Percentiles rank a stretch among this genome's conserved stretches.
phyloP scores from a whole-genome alignment of 106 monocot genomes.

The Phalaenopsis equestris region DNA sequence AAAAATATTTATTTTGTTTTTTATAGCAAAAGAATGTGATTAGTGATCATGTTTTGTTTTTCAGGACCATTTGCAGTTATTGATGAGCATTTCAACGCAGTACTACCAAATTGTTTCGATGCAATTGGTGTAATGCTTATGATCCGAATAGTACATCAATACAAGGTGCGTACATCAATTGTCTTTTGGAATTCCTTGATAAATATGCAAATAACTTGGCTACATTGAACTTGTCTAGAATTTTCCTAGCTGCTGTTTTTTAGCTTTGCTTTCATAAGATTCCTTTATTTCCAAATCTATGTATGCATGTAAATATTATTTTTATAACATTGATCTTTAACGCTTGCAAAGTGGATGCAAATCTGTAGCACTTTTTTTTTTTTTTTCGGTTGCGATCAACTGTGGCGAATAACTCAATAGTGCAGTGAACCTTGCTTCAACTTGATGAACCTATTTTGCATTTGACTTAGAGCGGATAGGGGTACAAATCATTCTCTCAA shows the following conservation, averaged over 20 bases:
- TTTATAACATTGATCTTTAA: not conserved
- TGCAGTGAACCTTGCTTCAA: no score
- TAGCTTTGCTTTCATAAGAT: not conserved
- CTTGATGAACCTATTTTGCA: no score
- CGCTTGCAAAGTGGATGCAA: not conserved
- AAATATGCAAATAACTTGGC: not conserved
- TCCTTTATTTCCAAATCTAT: not conserved
- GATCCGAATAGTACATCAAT: conserved; percentile 94
- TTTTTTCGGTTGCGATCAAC: no score
- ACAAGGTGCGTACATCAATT: conserved; percentile 52
- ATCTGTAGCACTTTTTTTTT: no score
- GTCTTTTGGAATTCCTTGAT: not conserved
- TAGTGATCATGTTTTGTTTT: conserved; percentile 7
- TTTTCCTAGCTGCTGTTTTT: not conserved
- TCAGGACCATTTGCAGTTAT: conserved; percentile 92
- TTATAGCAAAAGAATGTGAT: not conserved
- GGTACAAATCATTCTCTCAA: no score
- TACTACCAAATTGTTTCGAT: conserved; percentile 89
- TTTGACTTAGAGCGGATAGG: no score
- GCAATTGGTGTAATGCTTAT: conserved; percentile 99
- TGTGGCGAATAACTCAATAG: no score
- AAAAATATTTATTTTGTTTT: not conserved
- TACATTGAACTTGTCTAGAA: not conserved
- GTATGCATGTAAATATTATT: not conserved
- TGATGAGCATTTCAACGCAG: conserved; percentile 84